Evolutionary conservation across 306 rosid genomes (phyloP).

Genomic region (Castanopsis chinensis): DNA sequence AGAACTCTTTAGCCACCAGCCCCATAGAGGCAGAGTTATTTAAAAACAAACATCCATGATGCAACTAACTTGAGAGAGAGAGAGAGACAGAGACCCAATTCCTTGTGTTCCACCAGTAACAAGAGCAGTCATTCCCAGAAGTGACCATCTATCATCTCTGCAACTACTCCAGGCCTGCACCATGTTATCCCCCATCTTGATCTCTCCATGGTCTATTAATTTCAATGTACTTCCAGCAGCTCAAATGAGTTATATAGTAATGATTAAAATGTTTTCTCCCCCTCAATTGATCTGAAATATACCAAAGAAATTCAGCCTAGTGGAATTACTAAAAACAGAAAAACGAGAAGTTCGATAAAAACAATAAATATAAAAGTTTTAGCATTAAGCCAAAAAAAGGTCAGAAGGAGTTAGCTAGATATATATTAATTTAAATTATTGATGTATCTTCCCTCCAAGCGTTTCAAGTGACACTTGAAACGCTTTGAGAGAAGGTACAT

Average conservation of each 20-base stretch:
- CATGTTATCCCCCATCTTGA: background rate
- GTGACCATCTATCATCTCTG: conserved; percentile 36
- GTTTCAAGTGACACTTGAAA: too few species aligned
- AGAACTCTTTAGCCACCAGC: background rate
- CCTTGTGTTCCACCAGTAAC: conserved; percentile 42
- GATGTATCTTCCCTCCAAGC: too few species aligned
- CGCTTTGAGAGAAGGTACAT: too few species aligned
- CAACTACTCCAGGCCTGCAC: conserved; percentile 19
- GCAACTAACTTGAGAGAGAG: background rate
- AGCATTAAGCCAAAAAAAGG: too few species aligned
- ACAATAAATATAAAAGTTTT: too few species aligned
- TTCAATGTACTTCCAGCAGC: background rate
- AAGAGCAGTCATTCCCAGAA: conserved; percentile 42
- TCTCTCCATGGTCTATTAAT: background rate
- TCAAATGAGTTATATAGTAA: background rate
- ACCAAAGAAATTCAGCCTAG: background rate
- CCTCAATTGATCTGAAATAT: background rate
- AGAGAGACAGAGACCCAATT: conserved; percentile 23
- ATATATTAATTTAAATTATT: too few species aligned
- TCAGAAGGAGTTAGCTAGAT: too few species aligned
- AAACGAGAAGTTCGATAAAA: too few species aligned
- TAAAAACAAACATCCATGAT: too few species aligned
- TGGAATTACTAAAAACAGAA: too few species aligned
- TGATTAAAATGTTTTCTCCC: background rate
- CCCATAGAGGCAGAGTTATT: background rate